phyloP scores from a whole-genome alignment of 2,329 filamentous ascomycete species.

The Aspergillus fumigatiaffinis region DNA sequence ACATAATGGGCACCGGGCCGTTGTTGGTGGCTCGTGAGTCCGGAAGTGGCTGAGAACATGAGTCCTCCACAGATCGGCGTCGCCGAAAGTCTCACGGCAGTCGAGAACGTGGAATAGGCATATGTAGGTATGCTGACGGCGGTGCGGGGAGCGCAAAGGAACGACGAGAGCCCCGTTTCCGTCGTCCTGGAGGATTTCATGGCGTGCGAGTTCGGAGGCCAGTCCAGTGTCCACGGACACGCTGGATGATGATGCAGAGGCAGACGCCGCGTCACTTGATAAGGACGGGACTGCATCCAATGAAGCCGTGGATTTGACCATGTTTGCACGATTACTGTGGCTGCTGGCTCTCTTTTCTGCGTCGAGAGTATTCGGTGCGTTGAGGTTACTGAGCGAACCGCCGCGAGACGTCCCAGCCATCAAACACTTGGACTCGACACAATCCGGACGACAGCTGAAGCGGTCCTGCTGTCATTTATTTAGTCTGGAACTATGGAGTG shows the following conservation, averaged over 20 bases:
- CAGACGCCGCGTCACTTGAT: slow-evolving; percentile 25
- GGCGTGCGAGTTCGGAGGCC: slow-evolving; percentile 19
- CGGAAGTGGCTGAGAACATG: slow-evolving; percentile 46
- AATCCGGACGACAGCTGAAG: slow-evolving; percentile 12
- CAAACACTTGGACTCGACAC: slow-evolving; percentile 11
- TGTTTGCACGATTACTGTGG: background rate
- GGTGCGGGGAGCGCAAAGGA: slow-evolving; percentile 10
- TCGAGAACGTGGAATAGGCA: slow-evolving; percentile 46
- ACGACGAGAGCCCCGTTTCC: slow-evolving; percentile 28
- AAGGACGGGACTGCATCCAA: slow-evolving; percentile 28
- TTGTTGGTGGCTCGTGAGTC: slow-evolving; percentile 35
- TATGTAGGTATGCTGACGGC: slow-evolving; percentile 20
- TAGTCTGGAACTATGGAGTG: slow-evolving; percentile 16
- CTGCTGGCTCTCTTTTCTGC: background rate
- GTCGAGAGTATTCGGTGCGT: background rate
- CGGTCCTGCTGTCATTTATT: slow-evolving; percentile 20
- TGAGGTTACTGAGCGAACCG: background rate
- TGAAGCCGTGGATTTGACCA: slow-evolving; percentile 11
- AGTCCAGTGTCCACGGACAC: slow-evolving; percentile 29
- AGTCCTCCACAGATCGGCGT: slow-evolving; percentile 38
- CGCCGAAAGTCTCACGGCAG: slow-evolving; percentile 39
- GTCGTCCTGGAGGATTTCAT: slow-evolving; percentile 25
- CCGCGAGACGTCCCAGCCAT: slow-evolving; percentile 2
- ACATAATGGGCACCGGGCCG: slow-evolving; percentile 44
- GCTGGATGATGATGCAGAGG: slow-evolving; percentile 25